Evolutionary conservation across 2,329 filamentous ascomycete genomes (phyloP).

Genomic region (Lachnellula hyalina): DNA sequence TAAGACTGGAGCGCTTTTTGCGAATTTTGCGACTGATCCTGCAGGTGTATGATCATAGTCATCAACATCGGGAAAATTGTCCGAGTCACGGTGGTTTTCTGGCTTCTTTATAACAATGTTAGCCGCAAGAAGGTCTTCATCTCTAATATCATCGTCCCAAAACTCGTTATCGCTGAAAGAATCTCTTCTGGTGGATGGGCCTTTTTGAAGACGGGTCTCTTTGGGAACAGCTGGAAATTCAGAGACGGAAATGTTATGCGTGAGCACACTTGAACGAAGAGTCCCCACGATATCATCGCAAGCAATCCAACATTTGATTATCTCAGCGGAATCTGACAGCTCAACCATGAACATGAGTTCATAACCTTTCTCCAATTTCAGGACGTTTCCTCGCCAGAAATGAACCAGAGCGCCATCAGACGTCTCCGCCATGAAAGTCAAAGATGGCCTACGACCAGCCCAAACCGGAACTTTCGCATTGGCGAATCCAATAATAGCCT

Average conservation of each 20-base stretch:
- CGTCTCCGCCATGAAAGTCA: conserved; percentile 71
- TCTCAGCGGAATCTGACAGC: conserved; percentile 48
- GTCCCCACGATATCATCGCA: conserved; percentile 80
- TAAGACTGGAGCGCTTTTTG: conserved; percentile 3
- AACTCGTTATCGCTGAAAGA: conserved; percentile 20
- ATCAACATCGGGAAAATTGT: conserved; percentile 50
- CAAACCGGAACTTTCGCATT: conserved; percentile 64
- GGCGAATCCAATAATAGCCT: conserved; percentile 62
- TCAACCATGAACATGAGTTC: conserved; percentile 55
- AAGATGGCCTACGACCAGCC: conserved; percentile 56
- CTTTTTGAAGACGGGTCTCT: conserved; percentile 1
- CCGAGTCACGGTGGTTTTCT: conserved; percentile 27
- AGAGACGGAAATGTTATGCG: conserved; percentile 30
- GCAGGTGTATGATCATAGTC: conserved; percentile 40
- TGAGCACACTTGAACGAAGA: conserved; percentile 20
- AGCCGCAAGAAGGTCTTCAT: conserved; percentile 38
- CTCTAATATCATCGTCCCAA: conserved; percentile 33
- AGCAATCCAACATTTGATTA: conserved; percentile 64
- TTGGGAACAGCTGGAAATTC: conserved; percentile 26
- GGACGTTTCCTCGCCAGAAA: conserved; percentile 60
- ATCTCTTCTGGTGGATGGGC: not conserved
- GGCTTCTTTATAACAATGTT: conserved; percentile 18
- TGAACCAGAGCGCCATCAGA: conserved; percentile 64
- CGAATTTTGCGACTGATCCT: not conserved
- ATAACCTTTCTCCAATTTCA: conserved; percentile 53